Percentiles rank a stretch among this genome's conserved stretches.
Evolutionary conservation across 2,329 filamentous ascomycete genomes (phyloP).

Genomic region (Purpureocillium lavendulum): DNA sequence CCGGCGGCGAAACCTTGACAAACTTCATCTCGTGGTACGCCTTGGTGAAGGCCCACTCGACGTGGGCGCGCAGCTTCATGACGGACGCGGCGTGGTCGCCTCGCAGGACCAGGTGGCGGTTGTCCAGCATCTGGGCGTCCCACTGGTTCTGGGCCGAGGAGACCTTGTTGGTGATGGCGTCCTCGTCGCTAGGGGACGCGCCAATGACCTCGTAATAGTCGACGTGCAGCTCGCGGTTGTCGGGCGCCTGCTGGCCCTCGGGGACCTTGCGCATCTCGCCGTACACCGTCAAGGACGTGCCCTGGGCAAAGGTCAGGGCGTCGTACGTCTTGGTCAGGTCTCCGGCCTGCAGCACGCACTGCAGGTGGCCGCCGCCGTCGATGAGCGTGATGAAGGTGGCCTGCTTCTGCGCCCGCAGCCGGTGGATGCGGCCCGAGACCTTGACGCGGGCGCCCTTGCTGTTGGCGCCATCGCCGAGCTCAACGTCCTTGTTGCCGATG

Average conservation of each 20-base stretch:
- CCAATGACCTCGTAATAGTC: slow-evolving; percentile 81
- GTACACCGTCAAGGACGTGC: slow-evolving; percentile 77
- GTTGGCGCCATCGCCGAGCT: slow-evolving; percentile 32
- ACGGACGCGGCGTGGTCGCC: slow-evolving; percentile 78
- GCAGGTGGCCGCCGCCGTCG: slow-evolving; percentile 56
- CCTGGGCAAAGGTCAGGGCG: slow-evolving; percentile 73
- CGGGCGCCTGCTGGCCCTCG: slow-evolving; percentile 67
- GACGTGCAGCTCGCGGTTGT: slow-evolving; percentile 80
- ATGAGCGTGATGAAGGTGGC: slow-evolving; percentile 79
- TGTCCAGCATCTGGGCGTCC: slow-evolving; percentile 61
- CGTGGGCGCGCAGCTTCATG: slow-evolving; percentile 76
- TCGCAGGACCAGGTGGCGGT: slow-evolving; percentile 77
- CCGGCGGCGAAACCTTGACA: slow-evolving; percentile 79
- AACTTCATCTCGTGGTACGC: slow-evolving; percentile 70
- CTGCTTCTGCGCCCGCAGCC: slow-evolving; percentile 73
- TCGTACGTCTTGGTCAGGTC: slow-evolving; percentile 88
- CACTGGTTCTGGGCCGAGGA: slow-evolving; percentile 27
- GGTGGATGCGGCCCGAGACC: slow-evolving; percentile 75
- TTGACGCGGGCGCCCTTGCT: slow-evolving; percentile 65
- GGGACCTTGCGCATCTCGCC: slow-evolving; percentile 81
- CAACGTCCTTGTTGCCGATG: slow-evolving; percentile 42
- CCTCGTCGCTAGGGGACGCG: slow-evolving; percentile 75
- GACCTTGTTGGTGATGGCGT: slow-evolving; percentile 79
- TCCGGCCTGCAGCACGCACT: slow-evolving; percentile 45
- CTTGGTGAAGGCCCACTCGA: slow-evolving; percentile 73